Percentiles rank a stretch among this genome's conserved stretches.
Conservation (phyloP, 2,329 filamentous ascomycete species). For the Tricladium varicosporioides region DNA sequence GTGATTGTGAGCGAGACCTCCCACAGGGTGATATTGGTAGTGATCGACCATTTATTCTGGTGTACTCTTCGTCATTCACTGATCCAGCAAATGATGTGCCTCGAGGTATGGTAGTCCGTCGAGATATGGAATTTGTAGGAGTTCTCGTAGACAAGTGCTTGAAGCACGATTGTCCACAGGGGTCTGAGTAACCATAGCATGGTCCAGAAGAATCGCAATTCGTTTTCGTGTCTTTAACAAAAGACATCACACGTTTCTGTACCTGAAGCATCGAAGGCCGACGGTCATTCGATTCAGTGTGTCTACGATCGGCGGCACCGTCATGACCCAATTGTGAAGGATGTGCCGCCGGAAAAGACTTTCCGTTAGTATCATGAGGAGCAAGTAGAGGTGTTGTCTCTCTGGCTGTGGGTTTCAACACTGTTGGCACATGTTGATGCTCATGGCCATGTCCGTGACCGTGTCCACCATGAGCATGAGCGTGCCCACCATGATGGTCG, state of each 20-base stretch:
- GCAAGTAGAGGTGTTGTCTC: slow-evolving; percentile 31
- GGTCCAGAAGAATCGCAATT: slow-evolving; percentile 60
- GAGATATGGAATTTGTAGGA: slow-evolving; percentile 4
- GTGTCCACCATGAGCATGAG: not conserved
- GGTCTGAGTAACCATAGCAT: slow-evolving; percentile 64
- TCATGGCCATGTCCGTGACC: too few species aligned
- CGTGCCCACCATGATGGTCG: not conserved
- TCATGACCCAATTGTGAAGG: not conserved
- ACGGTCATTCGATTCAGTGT: slow-evolving; percentile 27
- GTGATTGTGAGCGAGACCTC: slow-evolving; percentile 3
- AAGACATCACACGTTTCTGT: slow-evolving; percentile 58
- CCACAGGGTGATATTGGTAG: not conserved
- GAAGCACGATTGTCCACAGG: slow-evolving; percentile 64
- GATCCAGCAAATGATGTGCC: not conserved
- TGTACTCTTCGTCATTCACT: not conserved
- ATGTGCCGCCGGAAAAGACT: slow-evolving; percentile 4
- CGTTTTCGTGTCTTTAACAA: slow-evolving; percentile 62
- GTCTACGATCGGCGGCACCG: slow-evolving; percentile 6
- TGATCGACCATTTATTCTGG: not conserved
- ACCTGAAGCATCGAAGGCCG: slow-evolving; percentile 55
- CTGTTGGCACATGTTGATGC: too few species aligned
- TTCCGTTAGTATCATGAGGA: slow-evolving; percentile 16
- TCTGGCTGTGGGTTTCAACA: slow-evolving; percentile 16
- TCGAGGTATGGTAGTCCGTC: slow-evolving; percentile 12
- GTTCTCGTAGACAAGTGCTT: slow-evolving; percentile 50